Conservation (phyloP, 768 basidiomycete species). For the Leccinum broughii region DNA sequence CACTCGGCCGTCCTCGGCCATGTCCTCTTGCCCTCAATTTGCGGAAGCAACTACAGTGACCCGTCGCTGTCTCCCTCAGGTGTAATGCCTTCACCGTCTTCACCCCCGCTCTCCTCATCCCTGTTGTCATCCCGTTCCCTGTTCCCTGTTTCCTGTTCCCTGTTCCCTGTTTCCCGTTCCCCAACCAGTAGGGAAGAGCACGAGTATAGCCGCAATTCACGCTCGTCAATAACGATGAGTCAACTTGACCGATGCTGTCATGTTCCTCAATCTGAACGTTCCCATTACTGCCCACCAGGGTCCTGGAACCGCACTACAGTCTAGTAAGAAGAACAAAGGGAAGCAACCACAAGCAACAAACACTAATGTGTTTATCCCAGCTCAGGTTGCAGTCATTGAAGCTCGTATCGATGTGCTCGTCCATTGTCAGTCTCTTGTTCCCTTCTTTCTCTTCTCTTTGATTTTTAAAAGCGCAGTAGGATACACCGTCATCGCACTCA, state of each 20-base stretch:
- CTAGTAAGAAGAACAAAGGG: constrained; percentile 32
- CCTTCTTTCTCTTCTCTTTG: not conserved
- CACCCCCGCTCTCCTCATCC: no score
- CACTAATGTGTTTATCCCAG: constrained; percentile 44
- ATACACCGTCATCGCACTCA: constrained; percentile 79
- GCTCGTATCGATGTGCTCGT: constrained; percentile 65
- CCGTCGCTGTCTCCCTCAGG: no score
- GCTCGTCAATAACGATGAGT: no score
- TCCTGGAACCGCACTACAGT: constrained; percentile 11
- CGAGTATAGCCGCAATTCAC: no score
- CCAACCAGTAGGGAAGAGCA: no score
- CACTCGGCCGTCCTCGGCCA: no score
- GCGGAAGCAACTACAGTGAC: no score
- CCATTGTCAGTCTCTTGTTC: constrained; percentile 54
- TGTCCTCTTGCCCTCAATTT: no score
- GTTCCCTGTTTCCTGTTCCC: no score
- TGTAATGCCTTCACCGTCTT: no score
- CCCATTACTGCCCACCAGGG: constrained; percentile 40
- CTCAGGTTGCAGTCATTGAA: constrained; percentile 61
- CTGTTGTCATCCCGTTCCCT: no score
- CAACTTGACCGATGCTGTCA: constrained; percentile 18
- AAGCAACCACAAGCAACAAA: constrained; percentile 33
- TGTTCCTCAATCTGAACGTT: constrained; percentile 72
- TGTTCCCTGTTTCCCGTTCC: no score
- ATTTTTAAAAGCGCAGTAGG: constrained; percentile 57